Conservation (phyloP, 2,329 filamentous ascomycete genomes). For the Aureobasidium uvarum region DNA sequence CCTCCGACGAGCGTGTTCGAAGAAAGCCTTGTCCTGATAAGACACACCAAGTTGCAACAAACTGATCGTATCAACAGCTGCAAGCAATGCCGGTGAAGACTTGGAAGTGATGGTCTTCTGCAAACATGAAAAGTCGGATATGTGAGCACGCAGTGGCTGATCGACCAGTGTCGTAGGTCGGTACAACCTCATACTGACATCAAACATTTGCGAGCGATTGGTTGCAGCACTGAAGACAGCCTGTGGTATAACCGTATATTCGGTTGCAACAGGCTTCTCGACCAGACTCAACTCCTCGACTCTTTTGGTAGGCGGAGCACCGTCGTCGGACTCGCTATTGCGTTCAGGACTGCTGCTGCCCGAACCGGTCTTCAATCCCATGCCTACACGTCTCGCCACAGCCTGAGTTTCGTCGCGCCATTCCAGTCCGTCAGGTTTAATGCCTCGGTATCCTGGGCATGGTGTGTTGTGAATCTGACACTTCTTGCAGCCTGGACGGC, state of each 20-base stretch:
- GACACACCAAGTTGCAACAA: conserved; percentile 35
- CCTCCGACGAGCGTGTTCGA: conserved; percentile 32
- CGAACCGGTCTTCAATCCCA: background rate
- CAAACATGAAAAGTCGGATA: conserved; percentile 14
- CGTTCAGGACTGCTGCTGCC: background rate
- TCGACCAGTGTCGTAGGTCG: conserved; percentile 31
- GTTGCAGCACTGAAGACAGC: conserved; percentile 17
- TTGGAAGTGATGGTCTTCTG: conserved; percentile 9
- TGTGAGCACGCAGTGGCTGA: conserved; percentile 6
- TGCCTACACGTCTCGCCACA: conserved; percentile 25
- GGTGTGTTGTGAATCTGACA: conserved; percentile 36
- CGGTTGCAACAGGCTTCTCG: conserved; percentile 1
- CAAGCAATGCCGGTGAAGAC: conserved; percentile 30
- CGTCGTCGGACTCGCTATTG: conserved; percentile 7
- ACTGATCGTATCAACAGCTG: conserved; percentile 35
- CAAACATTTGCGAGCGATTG: conserved; percentile 33
- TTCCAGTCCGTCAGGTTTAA: conserved; percentile 32
- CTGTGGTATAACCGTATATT: conserved; percentile 3
- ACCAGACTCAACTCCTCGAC: conserved; percentile 7
- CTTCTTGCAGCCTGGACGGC: conserved; percentile 34
- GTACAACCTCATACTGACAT: conserved; percentile 35
- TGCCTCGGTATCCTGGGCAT: conserved; percentile 37
- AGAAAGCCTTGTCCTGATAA: conserved; percentile 32
- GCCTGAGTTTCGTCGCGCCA: conserved; percentile 35
- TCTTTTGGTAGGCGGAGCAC: background rate